Evolutionary conservation across 163 green algal species (phyloP), one percentile per base, ranked within the genome.

Genomic region (Scenedesmus sp.): DNA sequence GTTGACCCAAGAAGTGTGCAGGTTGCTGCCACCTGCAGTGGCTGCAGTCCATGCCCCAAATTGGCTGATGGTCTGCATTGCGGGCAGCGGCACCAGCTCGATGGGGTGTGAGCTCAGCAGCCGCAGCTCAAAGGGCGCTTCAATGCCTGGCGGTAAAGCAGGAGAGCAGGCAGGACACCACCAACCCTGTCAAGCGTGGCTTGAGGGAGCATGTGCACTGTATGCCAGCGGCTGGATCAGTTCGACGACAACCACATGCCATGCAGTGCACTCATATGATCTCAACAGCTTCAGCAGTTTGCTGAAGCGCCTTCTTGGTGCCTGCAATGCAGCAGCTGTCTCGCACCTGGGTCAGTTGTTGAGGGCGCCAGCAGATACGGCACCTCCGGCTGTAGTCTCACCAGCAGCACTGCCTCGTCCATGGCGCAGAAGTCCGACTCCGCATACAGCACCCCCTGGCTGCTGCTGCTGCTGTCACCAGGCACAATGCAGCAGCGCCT

Each of bases 81-180:
- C 85, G 5, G 93, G 94, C 73, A 96, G 43, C 42, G 89, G 91
- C 44, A 93, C 89, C 59, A 96, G 88, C 91, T 96, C 93, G 68
- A 97, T 70, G 0, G 94, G 92, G 35, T 94, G 81, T 2, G 49
- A 80, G 79, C 89, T 94, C 73, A 96, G 86, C 35, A 97, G 83
- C 3, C 91, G 89, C 90, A 96, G 82, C 92, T 96, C 93, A 89
- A 94, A 96, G 6, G 92, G 93, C 16, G 90, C 94, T 78, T 96
- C 93, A 24, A 93, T 5, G 20, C 93, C 93, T 83, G 93, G 24
- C 12, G 46, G 26, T 33, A 30, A 18, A 0, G 73, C 12, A 26
- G 6, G 4, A 65, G 16, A 53, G 79, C 42, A 51, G 24, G 79
- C 13, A 24, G 79, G 5, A 35, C 9, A n/a, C n/a, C n/a, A n/a